Evolutionary conservation across 2,329 filamentous ascomycete genomes (phyloP).

Genomic region (Paecilomyces dactylethromorphus): DNA sequence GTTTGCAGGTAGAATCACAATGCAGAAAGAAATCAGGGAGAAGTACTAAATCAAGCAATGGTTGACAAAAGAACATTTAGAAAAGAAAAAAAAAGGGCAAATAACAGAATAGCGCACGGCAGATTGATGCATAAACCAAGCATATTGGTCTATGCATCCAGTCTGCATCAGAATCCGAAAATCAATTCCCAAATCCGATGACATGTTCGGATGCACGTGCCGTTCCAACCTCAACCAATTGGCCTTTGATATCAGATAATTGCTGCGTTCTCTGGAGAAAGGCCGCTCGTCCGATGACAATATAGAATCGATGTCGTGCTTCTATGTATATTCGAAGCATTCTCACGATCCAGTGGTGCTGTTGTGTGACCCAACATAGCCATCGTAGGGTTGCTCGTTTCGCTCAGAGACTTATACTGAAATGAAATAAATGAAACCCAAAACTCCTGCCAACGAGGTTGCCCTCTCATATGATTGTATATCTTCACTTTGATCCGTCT

Average conservation of each 20-base stretch:
- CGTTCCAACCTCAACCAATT: not conserved
- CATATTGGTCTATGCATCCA: not conserved
- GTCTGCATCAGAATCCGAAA: not conserved
- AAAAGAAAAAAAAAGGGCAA: not conserved
- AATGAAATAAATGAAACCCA: not conserved
- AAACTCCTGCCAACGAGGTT: not conserved
- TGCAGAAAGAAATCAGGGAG: not conserved
- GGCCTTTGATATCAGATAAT: not conserved
- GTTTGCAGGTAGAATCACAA: not conserved
- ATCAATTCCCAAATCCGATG: not conserved
- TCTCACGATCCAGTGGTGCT: not conserved
- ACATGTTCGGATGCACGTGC: not conserved
- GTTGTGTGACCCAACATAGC: not conserved
- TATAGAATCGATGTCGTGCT: not conserved
- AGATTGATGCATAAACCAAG: not conserved
- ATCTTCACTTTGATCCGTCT: conserved; percentile 2
- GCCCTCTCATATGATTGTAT: conserved; percentile 2
- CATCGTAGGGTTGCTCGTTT: not conserved
- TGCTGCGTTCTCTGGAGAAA: not conserved
- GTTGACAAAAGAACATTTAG: not conserved
- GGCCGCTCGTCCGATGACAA: not conserved
- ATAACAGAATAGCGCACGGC: not conserved
- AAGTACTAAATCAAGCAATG: not conserved
- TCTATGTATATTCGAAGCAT: not conserved
- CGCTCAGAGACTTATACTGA: not conserved